These are phyloP conservation scores for Eutrema salsugineum DNA, from an alignment of 441 rosid species.

Conservation along the genomic window DNA sequence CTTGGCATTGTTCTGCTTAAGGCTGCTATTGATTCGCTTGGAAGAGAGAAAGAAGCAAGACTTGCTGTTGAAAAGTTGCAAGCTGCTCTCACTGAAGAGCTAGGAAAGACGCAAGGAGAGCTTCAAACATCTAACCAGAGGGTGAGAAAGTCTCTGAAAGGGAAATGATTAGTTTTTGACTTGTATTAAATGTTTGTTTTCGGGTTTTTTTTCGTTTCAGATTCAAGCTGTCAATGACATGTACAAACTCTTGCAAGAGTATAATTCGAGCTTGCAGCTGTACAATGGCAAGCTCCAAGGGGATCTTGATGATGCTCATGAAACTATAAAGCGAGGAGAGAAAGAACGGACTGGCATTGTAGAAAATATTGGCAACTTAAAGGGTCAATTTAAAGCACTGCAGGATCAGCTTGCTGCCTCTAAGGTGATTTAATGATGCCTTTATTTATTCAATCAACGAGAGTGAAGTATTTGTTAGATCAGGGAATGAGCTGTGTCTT, in stretches of 20 bases:
- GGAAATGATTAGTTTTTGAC: neutral
- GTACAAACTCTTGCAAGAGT: slow-evolving; percentile 63
- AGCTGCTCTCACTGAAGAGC: slow-evolving; percentile 51
- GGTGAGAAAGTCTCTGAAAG: slow-evolving; percentile 29
- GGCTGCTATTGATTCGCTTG: slow-evolving; percentile 48
- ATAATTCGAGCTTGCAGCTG: slow-evolving; percentile 59
- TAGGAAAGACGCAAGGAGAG: slow-evolving; percentile 51
- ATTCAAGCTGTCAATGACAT: slow-evolving; percentile 59
- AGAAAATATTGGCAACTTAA: slow-evolving; percentile 50
- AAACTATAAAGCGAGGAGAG: slow-evolving; percentile 53
- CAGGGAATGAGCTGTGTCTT: slow-evolving; percentile 31
- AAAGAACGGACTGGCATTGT: slow-evolving; percentile 50
- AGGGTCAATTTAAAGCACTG: slow-evolving; percentile 51
- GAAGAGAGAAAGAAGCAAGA: slow-evolving; percentile 46
- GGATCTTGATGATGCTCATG: slow-evolving; percentile 51
- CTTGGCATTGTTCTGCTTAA: slow-evolving; percentile 13
- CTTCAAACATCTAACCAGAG: slow-evolving; percentile 54
- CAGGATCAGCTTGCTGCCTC: slow-evolving; percentile 51
- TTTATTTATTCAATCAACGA: neutral
- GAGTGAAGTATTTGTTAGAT: neutral
- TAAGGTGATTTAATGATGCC: slow-evolving; percentile 35
- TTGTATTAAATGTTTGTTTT: neutral
- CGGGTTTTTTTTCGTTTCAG: slow-evolving; percentile 27
- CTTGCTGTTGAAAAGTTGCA: slow-evolving; percentile 41
- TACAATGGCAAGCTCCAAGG: slow-evolving; percentile 60